Evolutionary conservation across 2,329 filamentous ascomycete genomes (phyloP), one percentile per base, ranked within the genome.

Genomic region (Scedosporium apiospermum): DNA sequence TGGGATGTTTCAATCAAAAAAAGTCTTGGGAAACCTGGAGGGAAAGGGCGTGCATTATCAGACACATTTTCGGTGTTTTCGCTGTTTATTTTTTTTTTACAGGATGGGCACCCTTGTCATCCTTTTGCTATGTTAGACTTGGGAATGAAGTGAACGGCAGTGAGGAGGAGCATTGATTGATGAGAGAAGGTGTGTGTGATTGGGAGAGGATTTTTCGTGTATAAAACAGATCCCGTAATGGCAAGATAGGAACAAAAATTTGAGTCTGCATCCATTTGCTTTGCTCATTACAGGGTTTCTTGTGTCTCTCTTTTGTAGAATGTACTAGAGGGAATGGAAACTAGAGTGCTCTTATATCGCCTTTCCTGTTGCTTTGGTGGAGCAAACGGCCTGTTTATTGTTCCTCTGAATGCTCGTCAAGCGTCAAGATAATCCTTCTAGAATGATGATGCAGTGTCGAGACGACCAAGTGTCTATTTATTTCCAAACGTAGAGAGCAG

Each of bases 1-100:
- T 30, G 65, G n/a, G n/a, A 61, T 38, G 53, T 38, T 30, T 26
- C 58, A 12, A 27, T 23, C 23, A 27, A 55, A 55, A 53, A 55
- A 55, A 55, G 51, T 55, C 18, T 30, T 27, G 51, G 21, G 41
- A 66, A 23, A 65, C 66, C 2, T 34, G 55, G 7, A 61, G 61
- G 21, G 60, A 67, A 16, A 49, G 58, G n/a, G 63, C 65, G n/a
- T 41, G 55, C 27, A 62, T 66, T 18, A 67, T 69, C 59, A 66
- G 66, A n/a, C 55, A 58, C 27, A 41, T 34, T 41, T 34, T 58
- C 16, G 55, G 55, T 58, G 55, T 58, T 58, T 55, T 18, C 23
- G 5, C 18, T 23, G 18, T 23, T 55, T 55, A 23, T 55, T 55
- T 55, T 27, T 55, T 55, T 55, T 27, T 55, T 27, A 55, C 10